phyloP scores from a whole-genome alignment of 495 filamentous ascomycete species.

The Tuber melanosporum region DNA sequence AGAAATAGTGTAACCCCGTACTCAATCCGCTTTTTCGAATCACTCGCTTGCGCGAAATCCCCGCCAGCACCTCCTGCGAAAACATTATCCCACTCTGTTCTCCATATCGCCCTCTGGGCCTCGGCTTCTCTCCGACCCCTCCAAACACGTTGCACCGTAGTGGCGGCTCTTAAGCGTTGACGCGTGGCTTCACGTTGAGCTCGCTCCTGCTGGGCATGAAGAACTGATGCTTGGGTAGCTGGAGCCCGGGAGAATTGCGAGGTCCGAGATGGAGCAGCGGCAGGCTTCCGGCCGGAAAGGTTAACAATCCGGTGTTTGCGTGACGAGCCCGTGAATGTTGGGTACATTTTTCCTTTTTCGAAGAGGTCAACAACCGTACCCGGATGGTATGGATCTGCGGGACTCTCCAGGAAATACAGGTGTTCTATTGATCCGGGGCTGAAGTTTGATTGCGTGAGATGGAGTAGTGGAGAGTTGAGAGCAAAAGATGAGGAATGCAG shows the following conservation, averaged over 20 bases:
- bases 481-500: not conserved
- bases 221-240: constrained; percentile 55
- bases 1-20: constrained; percentile 37
- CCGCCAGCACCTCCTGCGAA: constrained; percentile 16
- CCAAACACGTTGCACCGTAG: constrained; percentile 74
- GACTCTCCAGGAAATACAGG: not conserved
- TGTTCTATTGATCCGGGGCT: not conserved
- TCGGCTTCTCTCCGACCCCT: constrained; percentile 65
- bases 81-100: constrained; percentile 60
- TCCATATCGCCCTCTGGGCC: constrained; percentile 52
- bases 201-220: constrained; percentile 79
- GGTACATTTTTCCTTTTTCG: constrained; percentile 60
- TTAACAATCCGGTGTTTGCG: constrained; percentile 85
- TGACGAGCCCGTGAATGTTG: constrained; percentile 79
- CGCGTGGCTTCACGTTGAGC: constrained; percentile 72
- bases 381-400: not conserved
- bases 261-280: constrained; percentile 64
- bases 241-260: constrained; percentile 54
- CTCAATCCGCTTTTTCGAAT: constrained; percentile 23
- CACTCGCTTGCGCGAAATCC: constrained; percentile 17
- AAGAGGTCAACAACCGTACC: not conserved
- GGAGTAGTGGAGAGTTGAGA: not conserved
- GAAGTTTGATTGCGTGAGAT: not conserved
- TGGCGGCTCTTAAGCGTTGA: constrained; percentile 66
- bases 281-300: constrained; percentile 66